Base-by-base conservation (phyloP, 1,284 basidiomycete genomes). In the Leccinum insolens region DNA sequence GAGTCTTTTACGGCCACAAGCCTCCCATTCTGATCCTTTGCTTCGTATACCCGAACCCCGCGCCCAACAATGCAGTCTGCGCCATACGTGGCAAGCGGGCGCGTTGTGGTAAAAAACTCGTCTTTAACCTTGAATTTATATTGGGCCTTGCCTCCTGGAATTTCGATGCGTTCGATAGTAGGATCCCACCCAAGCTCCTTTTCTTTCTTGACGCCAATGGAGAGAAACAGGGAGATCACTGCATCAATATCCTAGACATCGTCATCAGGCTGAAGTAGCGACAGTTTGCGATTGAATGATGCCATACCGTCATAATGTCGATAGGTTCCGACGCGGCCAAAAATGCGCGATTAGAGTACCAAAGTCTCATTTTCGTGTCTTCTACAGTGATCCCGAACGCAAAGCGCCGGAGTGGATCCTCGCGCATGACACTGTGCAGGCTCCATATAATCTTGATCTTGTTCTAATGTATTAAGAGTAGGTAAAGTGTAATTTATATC, bases 211-310 rank as follows among this genome's bases (percentile, higher is more conserved):
- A 5, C 31, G 5, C 28, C 57, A 12, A 59, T 34, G 28, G 31
- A 55, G 62, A 49, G 58, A 44, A 71, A 72, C 22, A 71, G 64
- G 7, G 60, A 25, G 11, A 71, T 68, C 9, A 59, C 28, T 6
- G 0, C 7, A 0, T 59, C 15, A 34, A 46, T 17, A 0, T 46
- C 44, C 44, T 46, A 59, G 57, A 28, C 9, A 12, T 22, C 9
- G 7, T 22, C 46, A 57, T 57, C 22, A 22, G 22, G 52, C 20
- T 55, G 52, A 25, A 14, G 11, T 55, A 55, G 20, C 11, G 22
- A 15, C 20, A 25, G 52, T 22, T 3, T 5, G 14, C 7, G 15
- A 55, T 41, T 15, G 39, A 14, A 25, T 55, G 12, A 25, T 55
- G 12, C 0, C 22, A 25, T 22, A 55, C 52, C 52, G 52, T 55